Base-by-base conservation (phyloP, 345 rosid species). In the Eucalyptus grandis region DNA sequence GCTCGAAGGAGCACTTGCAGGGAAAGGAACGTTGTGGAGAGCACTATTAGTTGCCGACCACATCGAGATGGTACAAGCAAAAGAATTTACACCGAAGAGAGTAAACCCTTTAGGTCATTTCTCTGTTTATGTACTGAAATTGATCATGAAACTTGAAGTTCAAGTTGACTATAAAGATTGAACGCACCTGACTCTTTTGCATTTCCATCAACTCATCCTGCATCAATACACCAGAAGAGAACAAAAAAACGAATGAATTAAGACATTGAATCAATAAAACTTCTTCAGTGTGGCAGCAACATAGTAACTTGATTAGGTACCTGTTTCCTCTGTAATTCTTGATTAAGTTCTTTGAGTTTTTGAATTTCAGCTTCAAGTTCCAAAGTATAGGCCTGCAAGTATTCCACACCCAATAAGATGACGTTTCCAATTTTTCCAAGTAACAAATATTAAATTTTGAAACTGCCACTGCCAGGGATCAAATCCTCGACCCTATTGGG, bases 101-200 rank as follows among this genome's bases (percentile, higher is more conserved):
- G 2, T 69, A 69, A 31, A 34, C 44, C 26, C 83, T 40, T 19
- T 40, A 77, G 27, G 85, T 77, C 47, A 77, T 77, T 77, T 77
- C 85, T 77, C 47, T 27, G 80, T n/a, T 40, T 87, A 27, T 58
- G 19, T 87, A 14, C 5, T 17, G n/a, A 37, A 37, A 87, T 44
- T 14, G 5, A 22, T 56, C 30, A 67, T 31, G 44, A 47, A 17
- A 49, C 47, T 27, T 26, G 46, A 40, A 46, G 60, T 40, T 53
- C 86, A 49, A 54, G 34, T 43, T 22, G 30, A 54, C 47, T 53
- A 43, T 26, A 46, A 47, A 49, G 10, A 67, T 30, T 50, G 49
- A n/a, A 65, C 43, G 47, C 56, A 90, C 91, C 91, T 90, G 89
- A 89, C 89, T 90, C 60, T 90, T 90, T 81, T 90, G 91, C 89